A percentile compares a stretch with the other conserved stretches of the same genome.
Evolutionary conservation across 2,329 filamentous ascomycete genomes (phyloP).

Genomic region (Cytospora leucostoma): DNA sequence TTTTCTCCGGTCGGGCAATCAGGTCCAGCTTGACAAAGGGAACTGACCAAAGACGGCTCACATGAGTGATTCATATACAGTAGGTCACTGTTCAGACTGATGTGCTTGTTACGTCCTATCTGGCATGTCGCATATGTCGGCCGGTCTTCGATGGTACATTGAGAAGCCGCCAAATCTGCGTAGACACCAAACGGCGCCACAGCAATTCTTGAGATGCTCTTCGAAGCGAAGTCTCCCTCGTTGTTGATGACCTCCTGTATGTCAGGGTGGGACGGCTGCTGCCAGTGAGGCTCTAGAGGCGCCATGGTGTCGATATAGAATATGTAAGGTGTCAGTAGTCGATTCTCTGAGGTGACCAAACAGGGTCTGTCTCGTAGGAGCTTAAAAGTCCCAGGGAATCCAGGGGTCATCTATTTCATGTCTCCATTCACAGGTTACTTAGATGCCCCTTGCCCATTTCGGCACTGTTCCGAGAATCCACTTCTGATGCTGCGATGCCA

Average conservation of each 20-base stretch:
- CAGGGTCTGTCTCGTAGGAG: neutral
- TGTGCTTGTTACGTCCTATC: conserved; percentile 55
- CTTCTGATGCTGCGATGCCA: neutral
- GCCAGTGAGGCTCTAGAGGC: conserved; percentile 60
- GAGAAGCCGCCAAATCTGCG: conserved; percentile 66
- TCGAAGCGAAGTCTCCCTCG: conserved; percentile 58
- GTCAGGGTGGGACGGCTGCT: conserved; percentile 60
- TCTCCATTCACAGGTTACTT: neutral
- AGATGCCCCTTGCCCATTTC: neutral
- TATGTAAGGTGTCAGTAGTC: neutral
- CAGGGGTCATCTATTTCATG: neutral
- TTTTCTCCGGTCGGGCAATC: neutral
- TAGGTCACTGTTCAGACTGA: conserved; percentile 66
- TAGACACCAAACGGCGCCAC: conserved; percentile 65
- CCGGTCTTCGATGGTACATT: conserved; percentile 56
- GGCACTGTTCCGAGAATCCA: neutral
- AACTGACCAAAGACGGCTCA: conserved; percentile 62
- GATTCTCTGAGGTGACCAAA: neutral
- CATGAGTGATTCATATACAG: conserved; percentile 71
- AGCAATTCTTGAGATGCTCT: conserved; percentile 57
- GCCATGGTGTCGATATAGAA: conserved; percentile 45
- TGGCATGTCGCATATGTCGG: conserved; percentile 68
- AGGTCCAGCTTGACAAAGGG: neutral
- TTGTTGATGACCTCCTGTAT: conserved; percentile 59
- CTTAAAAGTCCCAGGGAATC: neutral